Evolutionary conservation across 2,329 filamentous ascomycete genomes (phyloP).

Genomic region (Aspergillus sp.): DNA sequence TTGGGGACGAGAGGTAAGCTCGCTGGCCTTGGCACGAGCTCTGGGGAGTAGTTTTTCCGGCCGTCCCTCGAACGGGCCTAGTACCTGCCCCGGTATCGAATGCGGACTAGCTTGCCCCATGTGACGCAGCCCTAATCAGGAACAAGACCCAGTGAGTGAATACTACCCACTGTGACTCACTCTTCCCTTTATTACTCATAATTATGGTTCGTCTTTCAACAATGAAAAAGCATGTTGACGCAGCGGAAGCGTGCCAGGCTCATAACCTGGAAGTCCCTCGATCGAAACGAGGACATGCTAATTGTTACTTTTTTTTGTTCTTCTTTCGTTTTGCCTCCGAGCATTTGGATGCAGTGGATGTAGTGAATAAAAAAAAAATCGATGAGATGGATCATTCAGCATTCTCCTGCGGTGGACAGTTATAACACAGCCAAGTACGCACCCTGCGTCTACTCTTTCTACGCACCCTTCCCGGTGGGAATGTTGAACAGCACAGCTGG

Average conservation of each 20-base stretch:
- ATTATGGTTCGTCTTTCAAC: background rate
- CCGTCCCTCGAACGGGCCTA: background rate
- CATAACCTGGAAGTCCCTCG: conserved; percentile 46
- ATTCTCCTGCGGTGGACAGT: too few relatives aligned
- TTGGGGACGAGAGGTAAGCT: background rate
- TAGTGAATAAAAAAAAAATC: too few relatives aligned
- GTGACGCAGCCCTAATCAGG: background rate
- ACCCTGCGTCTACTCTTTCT: conserved; percentile 22
- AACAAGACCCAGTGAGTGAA: background rate
- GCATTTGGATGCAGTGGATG: too few relatives aligned
- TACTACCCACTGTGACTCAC: background rate
- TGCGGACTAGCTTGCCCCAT: background rate
- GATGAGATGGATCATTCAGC: too few relatives aligned
- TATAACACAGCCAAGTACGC: too few relatives aligned
- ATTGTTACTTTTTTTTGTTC: background rate
- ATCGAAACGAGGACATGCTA: conserved; percentile 31
- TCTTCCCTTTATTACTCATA: background rate
- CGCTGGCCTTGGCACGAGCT: background rate
- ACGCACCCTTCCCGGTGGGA: conserved; percentile 60
- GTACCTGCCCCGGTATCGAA: background rate
- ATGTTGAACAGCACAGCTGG: conserved; percentile 68
- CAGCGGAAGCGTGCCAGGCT: conserved; percentile 49
- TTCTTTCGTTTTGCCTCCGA: background rate
- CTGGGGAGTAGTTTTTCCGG: background rate
- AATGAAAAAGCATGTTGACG: conserved; percentile 38